Evolutionary conservation across 1,284 basidiomycete species (phyloP), one percentile per base, ranked within the genome.

Genomic region (Trametes versicolor): DNA sequence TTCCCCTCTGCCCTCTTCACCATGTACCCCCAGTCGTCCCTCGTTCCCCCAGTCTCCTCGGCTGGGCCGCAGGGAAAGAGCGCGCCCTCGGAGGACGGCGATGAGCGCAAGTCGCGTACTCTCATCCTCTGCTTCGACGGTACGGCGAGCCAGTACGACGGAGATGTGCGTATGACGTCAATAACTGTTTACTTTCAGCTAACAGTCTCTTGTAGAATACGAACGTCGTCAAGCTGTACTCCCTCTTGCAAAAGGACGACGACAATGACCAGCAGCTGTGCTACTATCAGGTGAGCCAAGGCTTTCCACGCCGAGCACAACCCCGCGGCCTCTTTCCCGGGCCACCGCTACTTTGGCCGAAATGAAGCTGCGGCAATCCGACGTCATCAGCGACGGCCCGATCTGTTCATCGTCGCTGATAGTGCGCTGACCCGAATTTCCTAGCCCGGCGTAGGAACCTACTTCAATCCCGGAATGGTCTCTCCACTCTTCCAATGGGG

Each of bases 101-200:
- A 55, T 19, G 62, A 61, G 6, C 66, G 52, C 17, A 63, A 68
- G 43, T 64, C 74, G 5, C 78, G 82, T 13, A 82, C 81, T 0
- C 75, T 86, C 52, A 78, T 86, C 7, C 75, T 86, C 9, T 85
- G 84, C 71, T 86, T 86, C 64, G 85, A 86, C 68, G 85, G 85
- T 5, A 85, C 84, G 27, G 78, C 81, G 23, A 80, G 82, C 66
- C 80, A 82, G 70, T 86, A 80, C 64, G 82, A 82, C 71, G 78
- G 77, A 36, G 78, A 82, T 61, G 80, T 80, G 55, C 49, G 75
- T 67, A 36, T n/a, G 21, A 49, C n/a, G 23, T 12, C 45, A 10
- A 7, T 45, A 27, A 15, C 6, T 25, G 19, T 34, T 13, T 10
- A 29, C 32, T 27, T 12, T 25, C 25, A n/a, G 50, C 59, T 63